Percentiles rank a stretch among this genome's conserved stretches.
Conservation (phyloP, 495 filamentous ascomycete species). For the Pseudotulostoma volvatum region DNA sequence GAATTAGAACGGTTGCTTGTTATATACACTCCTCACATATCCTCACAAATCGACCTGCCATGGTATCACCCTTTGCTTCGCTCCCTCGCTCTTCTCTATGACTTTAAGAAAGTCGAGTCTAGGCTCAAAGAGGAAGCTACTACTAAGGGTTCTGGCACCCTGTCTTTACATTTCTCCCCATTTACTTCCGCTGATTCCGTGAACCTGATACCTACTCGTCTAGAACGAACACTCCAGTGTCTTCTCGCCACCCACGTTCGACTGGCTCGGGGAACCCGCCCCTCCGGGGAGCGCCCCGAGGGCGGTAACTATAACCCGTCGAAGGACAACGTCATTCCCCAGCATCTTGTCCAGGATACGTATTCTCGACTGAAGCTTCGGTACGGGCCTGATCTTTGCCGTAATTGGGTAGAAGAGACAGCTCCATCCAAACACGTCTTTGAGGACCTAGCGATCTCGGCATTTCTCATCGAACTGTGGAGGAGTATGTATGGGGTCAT, state of each 20-base stretch:
- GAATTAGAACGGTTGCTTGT: constrained; percentile 34
- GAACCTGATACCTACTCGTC: constrained; percentile 25
- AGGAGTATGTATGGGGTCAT: constrained; percentile 51
- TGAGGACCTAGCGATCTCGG: constrained; percentile 82
- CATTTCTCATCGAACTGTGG: constrained; percentile 91
- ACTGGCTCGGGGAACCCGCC: constrained; percentile 46
- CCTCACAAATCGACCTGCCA: constrained; percentile 44
- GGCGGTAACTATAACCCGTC: constrained; percentile 22
- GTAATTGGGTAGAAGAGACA: constrained; percentile 64
- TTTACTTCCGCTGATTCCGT: constrained; percentile 12
- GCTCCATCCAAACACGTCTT: constrained; percentile 87
- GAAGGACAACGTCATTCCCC: constrained; percentile 65
- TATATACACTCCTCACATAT: constrained; percentile 63
- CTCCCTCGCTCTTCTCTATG: constrained; percentile 58
- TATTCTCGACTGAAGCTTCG: constrained; percentile 65
- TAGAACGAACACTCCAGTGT: constrained; percentile 53
- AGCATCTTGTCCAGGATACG: constrained; percentile 57
- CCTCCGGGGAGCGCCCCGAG: constrained; percentile 25
- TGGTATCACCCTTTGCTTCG: constrained; percentile 73
- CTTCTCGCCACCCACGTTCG: constrained; percentile 60
- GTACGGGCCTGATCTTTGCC: constrained; percentile 45
- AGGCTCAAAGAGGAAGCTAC: background rate
- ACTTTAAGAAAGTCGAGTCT: constrained; percentile 20
- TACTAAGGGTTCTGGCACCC: constrained; percentile 8
- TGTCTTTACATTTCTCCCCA: constrained; percentile 18